Percentiles rank a stretch among this genome's conserved stretches.
These are phyloP conservation scores for Taphrina communis DNA, from an alignment of 1,139 yeast genomes.

Conservation along the genomic window DNA sequence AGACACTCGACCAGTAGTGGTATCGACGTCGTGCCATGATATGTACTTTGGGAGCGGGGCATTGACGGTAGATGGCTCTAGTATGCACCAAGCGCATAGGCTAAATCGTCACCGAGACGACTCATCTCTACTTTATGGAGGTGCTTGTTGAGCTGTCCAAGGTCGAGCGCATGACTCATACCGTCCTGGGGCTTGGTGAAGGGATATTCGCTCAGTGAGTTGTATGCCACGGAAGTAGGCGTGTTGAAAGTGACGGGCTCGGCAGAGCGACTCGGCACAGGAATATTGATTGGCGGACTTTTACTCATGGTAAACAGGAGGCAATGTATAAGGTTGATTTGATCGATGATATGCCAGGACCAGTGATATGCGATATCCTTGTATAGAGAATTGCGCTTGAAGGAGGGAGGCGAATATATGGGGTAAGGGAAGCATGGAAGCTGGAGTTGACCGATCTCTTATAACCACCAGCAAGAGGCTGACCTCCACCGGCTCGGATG, in stretches of 20 bases:
- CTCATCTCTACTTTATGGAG: constrained; percentile 32
- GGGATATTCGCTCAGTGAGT: constrained; percentile 14
- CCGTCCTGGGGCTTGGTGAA: constrained; percentile 8
- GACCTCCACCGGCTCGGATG: constrained; percentile 5
- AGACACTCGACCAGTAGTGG: not conserved
- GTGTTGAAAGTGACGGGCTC: constrained; percentile 17
- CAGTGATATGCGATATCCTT: not conserved
- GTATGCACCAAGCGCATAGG: constrained; percentile 23
- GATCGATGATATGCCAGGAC: too few relatives aligned
- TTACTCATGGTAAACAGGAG: constrained; percentile 7
- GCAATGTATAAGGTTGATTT: too few relatives aligned
- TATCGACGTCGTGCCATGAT: not conserved
- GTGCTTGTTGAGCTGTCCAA: constrained; percentile 18
- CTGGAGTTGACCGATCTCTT: not conserved
- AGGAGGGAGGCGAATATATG: constrained; percentile 10
- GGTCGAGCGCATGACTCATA: constrained; percentile 19
- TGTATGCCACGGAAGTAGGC: constrained; percentile 14
- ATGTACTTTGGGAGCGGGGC: not conserved
- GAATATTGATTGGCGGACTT: constrained; percentile 24
- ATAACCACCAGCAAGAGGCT: not conserved
- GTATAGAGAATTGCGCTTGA: not conserved
- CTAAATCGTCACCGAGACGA: constrained; percentile 33
- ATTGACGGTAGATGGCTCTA: not conserved
- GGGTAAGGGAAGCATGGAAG: not conserved
- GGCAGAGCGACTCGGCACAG: not conserved